Evolutionary conservation across 1,284 basidiomycete species (phyloP), one percentile per base, ranked within the genome.

Genomic region (Rhodofomes roseus): DNA sequence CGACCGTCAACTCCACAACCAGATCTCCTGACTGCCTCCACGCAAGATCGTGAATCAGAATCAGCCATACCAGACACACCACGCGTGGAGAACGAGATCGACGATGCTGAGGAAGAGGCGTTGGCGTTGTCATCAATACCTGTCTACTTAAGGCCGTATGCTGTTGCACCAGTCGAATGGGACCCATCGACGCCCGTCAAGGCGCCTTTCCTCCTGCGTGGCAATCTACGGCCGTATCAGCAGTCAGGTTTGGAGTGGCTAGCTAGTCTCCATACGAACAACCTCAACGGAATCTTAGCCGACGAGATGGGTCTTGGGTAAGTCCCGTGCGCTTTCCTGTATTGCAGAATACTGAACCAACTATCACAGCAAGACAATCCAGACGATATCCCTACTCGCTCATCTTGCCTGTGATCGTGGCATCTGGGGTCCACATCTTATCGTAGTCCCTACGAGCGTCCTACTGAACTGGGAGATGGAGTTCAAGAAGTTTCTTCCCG

Each of bases 391-490:
- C 1, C 79, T 98, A 4, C 81, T 98, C 1, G 96, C 93, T 9
- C 94, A 98, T 74, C 83, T 98, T 14, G 95, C 95, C 16, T 97
- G 95, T 71, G 93, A 96, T 73, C 83, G 89, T 55, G 96, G 96
- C 6, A 93, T 96, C 61, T 98, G 96, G 95, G 96, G 96, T 0
- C 96, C 96, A 2, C 96, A 98, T 76, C 83, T 98, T 31, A 95
- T 98, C 70, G 87, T 98, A 66, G 95, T 96, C 12, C 95, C 96
- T 1, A 98, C 96, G 1, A 95, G 92, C 62, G 96, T 98, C 59
- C 84, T 98, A 63, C 81, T 98, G 60, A 98, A 98, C 71, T 98
- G 96, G 96, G 96, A 97, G 73, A 96, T 98, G 92, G 96, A 98
- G 73, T 98, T 98, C 81, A 97, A 98, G 75, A 97, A 97, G 75